Percentiles rank a stretch among this genome's conserved stretches.
Conservation (phyloP, 805 yeast genomes). For the Nakazawaea pomicola region DNA sequence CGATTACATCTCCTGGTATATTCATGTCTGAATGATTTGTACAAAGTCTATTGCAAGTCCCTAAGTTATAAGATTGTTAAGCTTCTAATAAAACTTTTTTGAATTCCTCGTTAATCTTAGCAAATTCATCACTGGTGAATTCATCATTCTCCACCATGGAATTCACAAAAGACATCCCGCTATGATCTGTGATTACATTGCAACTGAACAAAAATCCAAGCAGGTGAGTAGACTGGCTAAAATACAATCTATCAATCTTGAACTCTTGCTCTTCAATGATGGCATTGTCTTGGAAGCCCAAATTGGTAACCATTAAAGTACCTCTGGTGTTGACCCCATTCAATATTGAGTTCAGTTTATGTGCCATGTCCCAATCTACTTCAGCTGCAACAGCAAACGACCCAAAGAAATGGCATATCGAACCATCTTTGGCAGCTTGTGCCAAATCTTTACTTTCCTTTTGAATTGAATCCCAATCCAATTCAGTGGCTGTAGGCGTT, state of each 20-base stretch:
- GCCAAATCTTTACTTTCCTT: background rate
- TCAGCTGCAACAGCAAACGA: background rate
- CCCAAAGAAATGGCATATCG: constrained; percentile 1
- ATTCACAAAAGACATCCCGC: constrained; percentile 9
- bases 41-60: background rate
- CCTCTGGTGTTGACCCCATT: constrained; percentile 4
- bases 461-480: constrained; percentile 1
- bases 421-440: background rate
- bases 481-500: background rate
- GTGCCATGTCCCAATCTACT: constrained; percentile 2
- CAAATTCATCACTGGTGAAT: background rate
- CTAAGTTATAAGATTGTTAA: background rate
- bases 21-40: background rate
- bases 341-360: background rate
- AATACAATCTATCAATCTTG: background rate
- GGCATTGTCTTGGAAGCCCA: constrained; percentile 3
- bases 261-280: background rate
- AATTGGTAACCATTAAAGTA: constrained; percentile 6
- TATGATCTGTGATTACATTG: constrained; percentile 1
- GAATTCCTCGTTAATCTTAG: background rate
- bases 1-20: background rate
- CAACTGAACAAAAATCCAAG: constrained; percentile 1
- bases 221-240: constrained; percentile 6
- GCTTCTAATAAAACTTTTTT: constrained; percentile 2
- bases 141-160: constrained; percentile 8